These are phyloP conservation scores for Clitocybe nebularis DNA, from an alignment of 1,284 basidiomycete species.

Conservation along the genomic window DNA sequence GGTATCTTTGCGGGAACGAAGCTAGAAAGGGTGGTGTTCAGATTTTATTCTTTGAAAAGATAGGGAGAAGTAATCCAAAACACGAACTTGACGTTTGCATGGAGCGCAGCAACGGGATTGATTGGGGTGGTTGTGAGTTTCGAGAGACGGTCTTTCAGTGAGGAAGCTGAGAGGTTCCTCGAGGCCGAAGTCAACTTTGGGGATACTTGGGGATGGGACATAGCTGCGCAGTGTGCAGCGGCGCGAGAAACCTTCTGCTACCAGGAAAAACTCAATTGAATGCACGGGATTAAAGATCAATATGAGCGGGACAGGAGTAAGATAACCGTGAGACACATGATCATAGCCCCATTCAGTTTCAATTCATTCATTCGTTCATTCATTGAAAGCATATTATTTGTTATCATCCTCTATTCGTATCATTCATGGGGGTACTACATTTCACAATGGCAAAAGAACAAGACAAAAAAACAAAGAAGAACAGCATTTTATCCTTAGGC, in stretches of 20 bases:
- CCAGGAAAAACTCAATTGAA: too few species aligned
- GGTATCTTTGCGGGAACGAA: slow-evolving; percentile 75
- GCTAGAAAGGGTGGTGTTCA: slow-evolving; percentile 29
- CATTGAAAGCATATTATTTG: not conserved
- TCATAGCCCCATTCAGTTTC: slow-evolving; percentile 1
- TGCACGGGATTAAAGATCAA: too few species aligned
- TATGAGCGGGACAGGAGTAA: not conserved
- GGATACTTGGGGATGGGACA: slow-evolving; percentile 10
- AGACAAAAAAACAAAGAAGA: not conserved
- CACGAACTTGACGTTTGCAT: slow-evolving; percentile 68
- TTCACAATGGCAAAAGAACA: slow-evolving; percentile 1
- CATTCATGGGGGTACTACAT: slow-evolving; percentile 1
- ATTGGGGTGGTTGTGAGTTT: slow-evolving; percentile 52
- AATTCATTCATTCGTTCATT: not conserved
- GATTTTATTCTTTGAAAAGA: not conserved
- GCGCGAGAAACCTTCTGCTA: too few species aligned
- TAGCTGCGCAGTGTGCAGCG: slow-evolving; percentile 6
- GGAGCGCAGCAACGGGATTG: slow-evolving; percentile 56
- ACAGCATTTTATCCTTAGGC: slow-evolving; percentile 40
- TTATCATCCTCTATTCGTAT: slow-evolving; percentile 3
- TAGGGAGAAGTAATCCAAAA: slow-evolving; percentile 8
- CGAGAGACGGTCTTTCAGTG: slow-evolving; percentile 56
- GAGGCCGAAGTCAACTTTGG: slow-evolving; percentile 16
- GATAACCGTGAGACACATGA: not conserved
- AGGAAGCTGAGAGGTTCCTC: slow-evolving; percentile 36